Percentiles rank a stretch among this genome's conserved stretches.
phyloP scores from a whole-genome alignment of 2,329 filamentous ascomycete species.

The Aspergillus fructus region DNA sequence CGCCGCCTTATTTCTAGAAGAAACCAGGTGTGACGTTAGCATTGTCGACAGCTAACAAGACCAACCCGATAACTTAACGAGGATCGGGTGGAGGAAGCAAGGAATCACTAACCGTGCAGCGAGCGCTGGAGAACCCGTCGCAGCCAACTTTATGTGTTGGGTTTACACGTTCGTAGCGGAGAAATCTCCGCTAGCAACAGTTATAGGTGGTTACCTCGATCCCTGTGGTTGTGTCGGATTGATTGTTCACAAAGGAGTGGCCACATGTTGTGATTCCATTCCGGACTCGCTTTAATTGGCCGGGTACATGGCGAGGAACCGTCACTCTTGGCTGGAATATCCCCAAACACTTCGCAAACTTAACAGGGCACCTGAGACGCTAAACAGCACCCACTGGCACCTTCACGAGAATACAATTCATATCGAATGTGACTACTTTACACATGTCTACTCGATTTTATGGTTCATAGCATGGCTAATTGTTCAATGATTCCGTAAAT shows the following conservation, averaged over 20 bases:
- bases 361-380: neutral
- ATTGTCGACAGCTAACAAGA: neutral
- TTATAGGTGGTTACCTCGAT: neutral
- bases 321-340: slow-evolving; percentile 7
- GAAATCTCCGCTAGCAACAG: neutral
- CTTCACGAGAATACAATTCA: neutral
- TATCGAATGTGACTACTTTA: neutral
- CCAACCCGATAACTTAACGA: neutral
- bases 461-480: slow-evolving; percentile 10
- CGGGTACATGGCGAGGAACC: slow-evolving; percentile 1
- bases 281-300: slow-evolving; percentile 9
- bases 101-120: neutral
- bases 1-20: neutral
- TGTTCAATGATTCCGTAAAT: slow-evolving; percentile 18
- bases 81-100: neutral
- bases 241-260: slow-evolving; percentile 2
- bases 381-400: neutral
- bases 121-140: neutral
- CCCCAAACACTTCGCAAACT: neutral
- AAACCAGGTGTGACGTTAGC: neutral
- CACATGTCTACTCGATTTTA: neutral
- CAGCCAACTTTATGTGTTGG: neutral
- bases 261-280: slow-evolving; percentile 12
- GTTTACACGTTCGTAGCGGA: neutral
- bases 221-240: neutral